Base-by-base conservation (phyloP, 2,329 filamentous ascomycete genomes). In the Arthrinium puccinioides region DNA sequence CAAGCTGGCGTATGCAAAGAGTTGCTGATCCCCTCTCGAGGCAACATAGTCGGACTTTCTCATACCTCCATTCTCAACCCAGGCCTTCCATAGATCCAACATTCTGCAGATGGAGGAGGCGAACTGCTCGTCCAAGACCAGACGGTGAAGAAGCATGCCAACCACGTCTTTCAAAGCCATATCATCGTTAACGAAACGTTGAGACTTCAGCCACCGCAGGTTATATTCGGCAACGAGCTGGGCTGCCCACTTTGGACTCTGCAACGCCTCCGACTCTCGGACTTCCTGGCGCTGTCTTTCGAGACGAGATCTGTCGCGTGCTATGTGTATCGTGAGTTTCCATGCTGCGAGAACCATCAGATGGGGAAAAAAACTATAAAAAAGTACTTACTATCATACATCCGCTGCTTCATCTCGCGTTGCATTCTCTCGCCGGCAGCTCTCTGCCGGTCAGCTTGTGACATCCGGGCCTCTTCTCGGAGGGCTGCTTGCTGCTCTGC, bases 21-120 rank as follows among this genome's bases (percentile, higher is more conserved):
- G 47, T n/a, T 55, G 48, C 45, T 55, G 55, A 10, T 62, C 54
- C 7, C 63, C 58, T 28, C 57, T 53, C 31, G 74, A 40, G 2
- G 54, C 44, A 2, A 55, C 37, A 28, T 66, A 58, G 39, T 76
- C 70, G 4, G 61, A 54, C 42, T 53, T 63, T 19, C 64, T 60
- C 67, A 77, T 72, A 7, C 73, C 72, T 7, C 70, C 71, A 38
- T 70, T 67, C 21, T 76, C 71, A 2, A 69, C 64, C 70, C 73
- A 77, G 2, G 60, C 57, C 51, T 67, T 72, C 73, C 73, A 77
- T 26, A 52, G 48, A 39, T 74, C 70, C 21, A 78, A 47, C 52
- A 72, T 64, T 21, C 51, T 45, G 41, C 60, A 67, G 3, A 76
- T 41, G 1, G 47, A 48, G 0, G 48, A 45, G 0, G 72, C 49